Percentiles rank a stretch among this genome's conserved stretches.
phyloP scores from a whole-genome alignment of 1,284 basidiomycete genomes.

The Ceratobasidium sp. region DNA sequence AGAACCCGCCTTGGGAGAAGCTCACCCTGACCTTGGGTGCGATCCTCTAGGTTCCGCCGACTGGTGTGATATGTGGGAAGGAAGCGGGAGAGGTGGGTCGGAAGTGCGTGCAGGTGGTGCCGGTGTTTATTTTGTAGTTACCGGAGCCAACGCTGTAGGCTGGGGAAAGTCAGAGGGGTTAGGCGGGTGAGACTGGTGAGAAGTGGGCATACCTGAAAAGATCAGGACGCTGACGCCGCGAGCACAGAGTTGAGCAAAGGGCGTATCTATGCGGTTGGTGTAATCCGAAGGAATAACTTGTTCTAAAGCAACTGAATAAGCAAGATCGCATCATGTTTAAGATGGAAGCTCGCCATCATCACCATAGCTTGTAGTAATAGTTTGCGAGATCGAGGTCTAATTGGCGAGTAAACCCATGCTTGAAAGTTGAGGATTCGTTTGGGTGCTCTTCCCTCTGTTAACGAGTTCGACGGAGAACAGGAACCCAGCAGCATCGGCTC shows the following conservation, averaged over 20 bases:
- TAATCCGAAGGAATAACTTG: slow-evolving; percentile 67
- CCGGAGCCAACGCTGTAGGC: slow-evolving; percentile 67
- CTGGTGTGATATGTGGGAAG: slow-evolving; percentile 61
- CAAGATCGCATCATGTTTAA: no score
- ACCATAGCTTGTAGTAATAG: slow-evolving; percentile 75
- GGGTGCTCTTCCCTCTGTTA: slow-evolving; percentile 71
- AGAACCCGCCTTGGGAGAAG: slow-evolving; percentile 76
- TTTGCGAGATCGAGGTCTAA: slow-evolving; percentile 65
- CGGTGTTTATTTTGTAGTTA: slow-evolving; percentile 70
- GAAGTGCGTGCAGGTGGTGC: slow-evolving; percentile 66
- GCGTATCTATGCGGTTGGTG: slow-evolving; percentile 68
- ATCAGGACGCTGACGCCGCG: slow-evolving; percentile 75
- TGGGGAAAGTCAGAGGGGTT: not conserved
- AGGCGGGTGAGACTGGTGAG: not conserved
- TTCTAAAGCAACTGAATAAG: slow-evolving; percentile 51
- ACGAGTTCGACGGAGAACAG: slow-evolving; percentile 69
- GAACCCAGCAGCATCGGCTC: slow-evolving; percentile 58
- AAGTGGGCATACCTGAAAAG: slow-evolving; percentile 58
- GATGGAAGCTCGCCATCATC: slow-evolving; percentile 62
- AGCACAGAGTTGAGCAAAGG: slow-evolving; percentile 71
- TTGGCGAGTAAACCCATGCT: no score
- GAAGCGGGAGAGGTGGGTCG: slow-evolving; percentile 78
- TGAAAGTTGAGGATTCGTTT: slow-evolving; percentile 66
- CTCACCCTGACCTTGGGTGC: slow-evolving; percentile 66
- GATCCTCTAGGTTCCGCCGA: slow-evolving; percentile 54